Evolutionary conservation across 139 green algal genomes (phyloP).

Genomic region (Coccomyxa sp.): DNA sequence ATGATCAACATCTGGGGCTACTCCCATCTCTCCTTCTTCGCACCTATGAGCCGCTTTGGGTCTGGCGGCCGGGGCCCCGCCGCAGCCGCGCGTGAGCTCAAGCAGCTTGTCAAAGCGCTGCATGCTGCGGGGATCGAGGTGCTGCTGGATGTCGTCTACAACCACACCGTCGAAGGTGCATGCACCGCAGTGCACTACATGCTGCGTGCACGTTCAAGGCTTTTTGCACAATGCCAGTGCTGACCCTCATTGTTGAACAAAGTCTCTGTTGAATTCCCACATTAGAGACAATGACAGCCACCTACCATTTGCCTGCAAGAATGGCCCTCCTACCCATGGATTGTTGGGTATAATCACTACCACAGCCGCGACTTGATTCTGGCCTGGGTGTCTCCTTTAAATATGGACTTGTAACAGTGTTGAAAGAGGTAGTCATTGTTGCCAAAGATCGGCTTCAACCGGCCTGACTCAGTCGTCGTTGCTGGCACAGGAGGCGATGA

Average conservation of each 20-base stretch:
- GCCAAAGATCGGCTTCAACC: no score
- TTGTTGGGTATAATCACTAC: no score
- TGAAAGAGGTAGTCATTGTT: no score
- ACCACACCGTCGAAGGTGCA: slow-evolving; percentile 85
- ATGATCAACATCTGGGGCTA: slow-evolving; percentile 94
- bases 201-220: not conserved
- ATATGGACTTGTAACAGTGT: no score
- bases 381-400: no score
- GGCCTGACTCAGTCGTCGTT: no score
- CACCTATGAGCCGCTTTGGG: slow-evolving; percentile 66
- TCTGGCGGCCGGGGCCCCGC: slow-evolving; percentile 42
- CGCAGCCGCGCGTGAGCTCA: slow-evolving; percentile 78
- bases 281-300: not conserved
- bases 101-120: slow-evolving; percentile 79
- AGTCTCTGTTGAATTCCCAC: no score
- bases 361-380: no score
- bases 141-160: slow-evolving; percentile 94
- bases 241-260: not conserved
- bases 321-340: no score
- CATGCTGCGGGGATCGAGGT: slow-evolving; percentile 81
- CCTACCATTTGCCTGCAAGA: not conserved
- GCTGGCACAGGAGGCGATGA: slow-evolving; percentile 52
- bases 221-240: not conserved
- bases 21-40: slow-evolving; percentile 82
- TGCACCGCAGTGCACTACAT: not conserved